These are phyloP conservation scores for Atalantia buxifolia DNA, from an alignment of 345 rosid genomes.

Conservation along the genomic window DNA sequence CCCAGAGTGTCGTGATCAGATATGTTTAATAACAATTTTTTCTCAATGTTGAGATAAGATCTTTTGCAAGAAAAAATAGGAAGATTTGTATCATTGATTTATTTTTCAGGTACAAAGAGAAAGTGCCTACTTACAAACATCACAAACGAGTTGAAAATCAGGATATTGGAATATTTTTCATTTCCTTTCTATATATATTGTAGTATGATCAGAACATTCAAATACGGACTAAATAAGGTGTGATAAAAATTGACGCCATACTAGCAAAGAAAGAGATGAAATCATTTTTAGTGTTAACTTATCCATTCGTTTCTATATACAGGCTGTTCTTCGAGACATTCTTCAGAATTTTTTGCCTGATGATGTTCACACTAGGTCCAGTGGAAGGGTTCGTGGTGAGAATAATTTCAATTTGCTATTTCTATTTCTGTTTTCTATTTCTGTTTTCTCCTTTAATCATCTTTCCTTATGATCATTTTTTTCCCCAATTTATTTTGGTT, in stretches of 20 bases:
- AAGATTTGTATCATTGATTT: neutral
- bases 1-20: neutral
- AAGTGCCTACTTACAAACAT: neutral
- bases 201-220: neutral
- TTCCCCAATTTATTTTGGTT: too few species aligned
- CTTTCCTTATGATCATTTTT: neutral
- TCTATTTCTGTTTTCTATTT: neutral
- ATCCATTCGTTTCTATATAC: slow-evolving; percentile 7
- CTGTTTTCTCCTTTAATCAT: neutral
- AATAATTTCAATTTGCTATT: neutral
- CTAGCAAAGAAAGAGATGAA: neutral
- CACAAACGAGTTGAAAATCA: neutral
- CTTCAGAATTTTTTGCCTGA: slow-evolving; percentile 72
- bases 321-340: slow-evolving; percentile 83
- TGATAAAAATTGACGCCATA: neutral
- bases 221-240: neutral
- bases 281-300: neutral
- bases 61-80: neutral
- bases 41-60: neutral
- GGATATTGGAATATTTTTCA: neutral
- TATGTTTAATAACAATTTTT: neutral
- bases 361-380: slow-evolving; percentile 76
- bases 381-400: slow-evolving; percentile 91
- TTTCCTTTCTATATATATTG: neutral
- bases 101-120: neutral